Evolutionary conservation across 78 protist genomes (phyloP), one percentile per base, ranked within the genome.

Genomic region (Pigoraptor vietnamica): DNA sequence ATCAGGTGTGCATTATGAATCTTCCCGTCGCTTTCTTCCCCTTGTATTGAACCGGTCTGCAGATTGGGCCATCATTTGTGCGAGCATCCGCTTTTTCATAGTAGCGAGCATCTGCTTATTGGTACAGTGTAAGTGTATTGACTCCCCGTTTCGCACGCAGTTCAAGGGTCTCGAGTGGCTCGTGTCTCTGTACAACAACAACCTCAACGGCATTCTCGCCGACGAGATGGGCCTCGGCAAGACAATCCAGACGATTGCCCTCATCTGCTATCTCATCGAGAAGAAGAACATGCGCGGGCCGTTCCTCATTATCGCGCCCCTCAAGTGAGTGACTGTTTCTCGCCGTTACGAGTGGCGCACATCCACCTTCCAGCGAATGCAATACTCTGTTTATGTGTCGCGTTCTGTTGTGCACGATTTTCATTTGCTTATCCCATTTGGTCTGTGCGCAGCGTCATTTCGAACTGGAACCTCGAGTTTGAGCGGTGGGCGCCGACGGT

Each of bases 181-280:
- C 89, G 97, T 95, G 23, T 94, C 96, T 14, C 94, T 98, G 48
- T 98, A 93, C 92, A 95, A 96, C 91, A 94, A 97, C 90, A 89
- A 93, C 40, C 86, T 98, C 87, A 98, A 97, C 89, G 99, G 99
- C 79, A 98, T 99, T 35, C 95, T 99, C 0, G 99, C 99, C 0
- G 99, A 99, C 92, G 99, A 99, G 93, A 98, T 98, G 99, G 99
- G 99, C 23, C 93, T 99, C 56, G 99, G 99, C 79, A 99, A 99
- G 93, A 98, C 99, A 0, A 91, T 99, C 81, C 99, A 97, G 91
- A 94, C 97, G 34, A 96, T 96, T 87, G 92, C 98, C 2, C 86
- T 97, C 39, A 25, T 98, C 6, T 87, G 97, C 34, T 88, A 93
- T 88, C 94, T 98, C 40, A 89, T 90, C 23, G 96, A 97, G 56